Evolutionary conservation across 2,329 filamentous ascomycete species (phyloP), one percentile per base, ranked within the genome.

Genomic region (Alternaria dauci): DNA sequence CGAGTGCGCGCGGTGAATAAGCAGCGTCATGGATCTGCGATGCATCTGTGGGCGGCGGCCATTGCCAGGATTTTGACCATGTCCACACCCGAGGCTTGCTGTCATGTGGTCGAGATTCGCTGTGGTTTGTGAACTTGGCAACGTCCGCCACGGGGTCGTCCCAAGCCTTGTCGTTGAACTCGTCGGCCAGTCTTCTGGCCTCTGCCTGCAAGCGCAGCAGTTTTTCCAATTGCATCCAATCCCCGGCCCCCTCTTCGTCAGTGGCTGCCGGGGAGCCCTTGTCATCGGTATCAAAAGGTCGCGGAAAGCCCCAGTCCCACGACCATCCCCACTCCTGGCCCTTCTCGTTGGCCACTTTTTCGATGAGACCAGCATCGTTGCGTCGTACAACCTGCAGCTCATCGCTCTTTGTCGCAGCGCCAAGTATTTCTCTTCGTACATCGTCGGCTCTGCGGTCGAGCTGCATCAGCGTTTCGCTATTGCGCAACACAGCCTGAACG

Each of bases 1-100:
- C 85, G 1, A 88, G 74, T 18, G 81, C 75, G n/a, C 84, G 70
- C 0, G 86, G 86, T 1, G 86, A 88, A 71, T 88, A 88, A 47
- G 55, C 36, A 30, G 32, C 42, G 14, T 65, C 41, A 9, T 66
- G 47, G 23, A 44, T 52, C 5, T 53, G 56, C 30, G 51, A 12
- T 23, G 46, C 50, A 5, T 59, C 54, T 57, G 57, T 58, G 55
- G 69, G 61, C 11, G 65, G 63, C 6, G 69, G 69, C 69, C 65
- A 71, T 18, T 63, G 61, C 59, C 62, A 69, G n/a, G 64, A 67
- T 58, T 58, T 67, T 16, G 62, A 60, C 46, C 48, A 66, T 26
- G 62, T 58, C 58, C 63, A 62, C 18, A 52, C 41, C 8, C 48
- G 56, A 28, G 61, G 54, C 20, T 59, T 43, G 8, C 12, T 26